Conservation (phyloP, 305 asterid genomes). For the Fraxinus albicans region DNA sequence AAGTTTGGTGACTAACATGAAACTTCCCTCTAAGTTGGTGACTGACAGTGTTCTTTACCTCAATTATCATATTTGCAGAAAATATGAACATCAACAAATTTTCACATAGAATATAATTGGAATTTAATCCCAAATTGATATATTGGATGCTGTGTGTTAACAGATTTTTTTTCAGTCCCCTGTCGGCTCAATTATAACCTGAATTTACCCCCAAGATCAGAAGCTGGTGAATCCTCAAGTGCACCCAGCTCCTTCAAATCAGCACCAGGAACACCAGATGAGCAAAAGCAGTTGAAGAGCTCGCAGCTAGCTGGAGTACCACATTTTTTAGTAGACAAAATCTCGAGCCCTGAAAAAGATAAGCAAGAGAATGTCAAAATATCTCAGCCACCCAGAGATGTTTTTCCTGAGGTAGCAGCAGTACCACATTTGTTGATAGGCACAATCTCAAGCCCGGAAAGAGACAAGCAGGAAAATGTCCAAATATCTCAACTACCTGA, state of each 20-base stretch:
- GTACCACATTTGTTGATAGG: slow-evolving; percentile 15
- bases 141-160: slow-evolving; percentile 26
- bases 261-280: slow-evolving; percentile 64
- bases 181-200: slow-evolving; percentile 37
- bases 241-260: slow-evolving; percentile 35
- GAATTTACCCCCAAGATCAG: slow-evolving; percentile 42
- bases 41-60: not conserved
- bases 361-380: slow-evolving; percentile 29
- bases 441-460: slow-evolving; percentile 37
- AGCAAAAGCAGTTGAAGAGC: slow-evolving; percentile 39
- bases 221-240: slow-evolving; percentile 43
- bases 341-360: slow-evolving; percentile 35
- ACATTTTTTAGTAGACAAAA: slow-evolving; percentile 26
- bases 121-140: slow-evolving; percentile 6
- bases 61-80: not conserved
- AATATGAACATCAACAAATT: not conserved
- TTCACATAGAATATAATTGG: not conserved
- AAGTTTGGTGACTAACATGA: not conserved
- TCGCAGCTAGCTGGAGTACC: slow-evolving; percentile 39
- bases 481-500: slow-evolving; percentile 28
- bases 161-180: slow-evolving; percentile 50
- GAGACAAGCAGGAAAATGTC: slow-evolving; percentile 32
- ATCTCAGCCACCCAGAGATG: slow-evolving; percentile 32
- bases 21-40: not conserved
- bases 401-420: not conserved